Conservation (phyloP, 2,329 filamentous ascomycete species). For the Penicillium sp. region DNA sequence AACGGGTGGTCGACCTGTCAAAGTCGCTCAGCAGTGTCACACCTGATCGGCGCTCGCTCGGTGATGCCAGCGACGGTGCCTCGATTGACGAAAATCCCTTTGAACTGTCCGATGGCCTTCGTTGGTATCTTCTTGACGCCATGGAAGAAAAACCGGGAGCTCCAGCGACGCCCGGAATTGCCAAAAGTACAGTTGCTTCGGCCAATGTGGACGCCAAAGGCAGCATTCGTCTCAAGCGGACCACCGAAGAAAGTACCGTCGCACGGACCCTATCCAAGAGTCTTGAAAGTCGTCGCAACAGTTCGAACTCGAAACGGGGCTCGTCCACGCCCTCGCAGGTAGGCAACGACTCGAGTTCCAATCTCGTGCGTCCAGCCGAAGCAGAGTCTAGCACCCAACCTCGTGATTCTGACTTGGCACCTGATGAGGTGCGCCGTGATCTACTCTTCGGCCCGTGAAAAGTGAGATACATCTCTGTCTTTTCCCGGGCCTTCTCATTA, state of each 20-base stretch:
- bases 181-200: conserved; percentile 84
- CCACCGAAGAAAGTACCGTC: conserved; percentile 62
- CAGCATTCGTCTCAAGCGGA: conserved; percentile 47
- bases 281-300: conserved; percentile 84
- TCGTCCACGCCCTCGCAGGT: conserved; percentile 26
- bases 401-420: conserved; percentile 37
- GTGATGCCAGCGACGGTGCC: conserved; percentile 48
- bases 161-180: conserved; percentile 84
- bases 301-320: conserved; percentile 75
- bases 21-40: conserved; percentile 59
- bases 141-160: conserved; percentile 86
- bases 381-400: conserved; percentile 29
- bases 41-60: conserved; percentile 48
- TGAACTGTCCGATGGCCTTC: conserved; percentile 85
- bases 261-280: conserved; percentile 78
- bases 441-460: conserved; percentile 40
- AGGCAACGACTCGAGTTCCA: conserved; percentile 30
- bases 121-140: conserved; percentile 95
- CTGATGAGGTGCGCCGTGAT: conserved; percentile 47
- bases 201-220: conserved; percentile 83
- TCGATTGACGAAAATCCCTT: conserved; percentile 88
- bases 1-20: conserved; percentile 86
- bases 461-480: conserved; percentile 18
- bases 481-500: conserved; percentile 16
- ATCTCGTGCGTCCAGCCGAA: conserved; percentile 33